Evolutionary conservation across 176 grass and related monocot genomes (phyloP).

Genomic region (Alopecurus myosuroides): DNA sequence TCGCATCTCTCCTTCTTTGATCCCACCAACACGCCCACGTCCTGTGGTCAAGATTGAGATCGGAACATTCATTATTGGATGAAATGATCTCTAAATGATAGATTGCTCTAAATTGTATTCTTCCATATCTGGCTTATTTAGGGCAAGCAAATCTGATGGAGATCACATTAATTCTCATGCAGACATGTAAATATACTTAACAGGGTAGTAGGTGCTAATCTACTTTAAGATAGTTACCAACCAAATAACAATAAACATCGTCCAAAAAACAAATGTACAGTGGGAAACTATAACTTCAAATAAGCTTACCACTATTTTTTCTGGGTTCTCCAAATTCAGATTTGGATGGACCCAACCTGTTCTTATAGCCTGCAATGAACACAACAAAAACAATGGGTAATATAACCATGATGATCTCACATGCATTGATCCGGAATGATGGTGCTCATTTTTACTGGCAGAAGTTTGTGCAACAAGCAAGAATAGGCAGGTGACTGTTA

Average conservation of each 20-base stretch:
- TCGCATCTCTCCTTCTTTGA: constrained; percentile 82
- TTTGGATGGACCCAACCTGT: constrained; percentile 98
- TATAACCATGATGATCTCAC: background rate
- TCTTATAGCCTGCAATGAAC: constrained; percentile 87
- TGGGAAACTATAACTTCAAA: background rate
- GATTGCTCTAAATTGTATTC: background rate
- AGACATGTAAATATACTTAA: background rate
- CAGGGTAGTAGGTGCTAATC: background rate
- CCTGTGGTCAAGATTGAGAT: constrained; percentile 48
- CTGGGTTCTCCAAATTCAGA: constrained; percentile 96
- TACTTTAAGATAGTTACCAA: background rate
- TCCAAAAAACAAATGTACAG: background rate
- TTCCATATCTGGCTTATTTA: constrained; percentile 6
- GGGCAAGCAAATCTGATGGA: background rate
- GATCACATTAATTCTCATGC: background rate
- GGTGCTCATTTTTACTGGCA: background rate
- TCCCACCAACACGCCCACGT: constrained; percentile 60
- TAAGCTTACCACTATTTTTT: constrained; percentile 75
- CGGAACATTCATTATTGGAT: background rate
- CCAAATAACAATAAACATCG: background rate
- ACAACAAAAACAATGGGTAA: constrained; percentile 14
- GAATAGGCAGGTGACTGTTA: background rate
- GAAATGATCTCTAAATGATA: background rate
- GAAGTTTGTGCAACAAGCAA: background rate
- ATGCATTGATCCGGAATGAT: background rate